These are phyloP conservation scores for Arthonia radiata DNA, from an alignment of 495 filamentous ascomycete genomes.

Conservation along the genomic window DNA sequence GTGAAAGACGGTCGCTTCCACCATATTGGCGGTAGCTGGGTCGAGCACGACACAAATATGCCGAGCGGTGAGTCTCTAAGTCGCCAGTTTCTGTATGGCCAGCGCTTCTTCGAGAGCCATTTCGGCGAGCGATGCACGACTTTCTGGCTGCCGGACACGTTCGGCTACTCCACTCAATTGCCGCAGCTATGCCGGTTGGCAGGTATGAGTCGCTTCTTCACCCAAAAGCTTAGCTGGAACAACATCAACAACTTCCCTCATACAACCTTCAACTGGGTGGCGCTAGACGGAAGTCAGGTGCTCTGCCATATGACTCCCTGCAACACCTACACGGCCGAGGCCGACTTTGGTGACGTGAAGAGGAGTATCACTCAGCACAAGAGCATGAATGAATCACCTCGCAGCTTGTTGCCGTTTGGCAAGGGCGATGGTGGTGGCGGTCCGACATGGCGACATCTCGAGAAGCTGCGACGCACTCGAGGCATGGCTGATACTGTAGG, in stretches of 20 bases:
- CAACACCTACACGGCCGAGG: slow-evolving; percentile 84
- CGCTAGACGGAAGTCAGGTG: slow-evolving; percentile 83
- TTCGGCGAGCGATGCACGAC: slow-evolving; percentile 76
- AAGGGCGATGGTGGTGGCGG: slow-evolving; percentile 93
- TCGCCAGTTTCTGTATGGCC: slow-evolving; percentile 86
- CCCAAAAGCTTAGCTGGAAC: slow-evolving; percentile 89
- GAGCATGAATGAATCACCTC: slow-evolving; percentile 72
- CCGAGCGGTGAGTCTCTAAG: slow-evolving; percentile 85
- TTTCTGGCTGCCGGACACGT: slow-evolving; percentile 96
- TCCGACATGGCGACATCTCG: slow-evolving; percentile 77
- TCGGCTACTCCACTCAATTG: slow-evolving; percentile 85
- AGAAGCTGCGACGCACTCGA: slow-evolving; percentile 85
- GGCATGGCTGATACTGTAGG: slow-evolving; percentile 77
- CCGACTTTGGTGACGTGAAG: slow-evolving; percentile 86
- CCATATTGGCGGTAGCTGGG: slow-evolving; percentile 91
- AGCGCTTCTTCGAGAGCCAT: slow-evolving; percentile 78
- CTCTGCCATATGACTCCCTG: slow-evolving; percentile 90
- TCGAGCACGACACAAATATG: slow-evolving; percentile 95
- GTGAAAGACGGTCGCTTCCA: slow-evolving; percentile 80
- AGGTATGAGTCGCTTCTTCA: slow-evolving; percentile 90
- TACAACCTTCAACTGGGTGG: slow-evolving; percentile 95
- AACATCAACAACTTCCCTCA: slow-evolving; percentile 99
- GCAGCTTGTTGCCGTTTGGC: slow-evolving; percentile 75
- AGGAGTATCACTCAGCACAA: slow-evolving; percentile 84
- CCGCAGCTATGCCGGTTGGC: slow-evolving; percentile 78